Evolutionary conservation across 441 rosid species (phyloP).

Genomic region (Viola pubescens): DNA sequence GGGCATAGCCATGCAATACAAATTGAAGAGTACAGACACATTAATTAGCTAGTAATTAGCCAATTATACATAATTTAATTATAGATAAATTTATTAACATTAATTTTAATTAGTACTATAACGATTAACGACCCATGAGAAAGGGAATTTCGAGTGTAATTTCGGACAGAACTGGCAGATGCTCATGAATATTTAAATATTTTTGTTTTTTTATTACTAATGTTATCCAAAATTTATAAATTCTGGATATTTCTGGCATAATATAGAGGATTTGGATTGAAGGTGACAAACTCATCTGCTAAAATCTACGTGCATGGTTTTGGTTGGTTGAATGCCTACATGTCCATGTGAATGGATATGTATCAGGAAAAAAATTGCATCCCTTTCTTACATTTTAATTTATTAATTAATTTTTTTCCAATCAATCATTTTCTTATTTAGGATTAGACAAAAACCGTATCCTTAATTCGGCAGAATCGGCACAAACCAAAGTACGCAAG

Average conservation of each 20-base stretch:
- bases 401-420: background rate
- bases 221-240: background rate
- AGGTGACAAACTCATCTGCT: background rate
- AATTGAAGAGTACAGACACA: too few species aligned
- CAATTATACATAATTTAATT: too few species aligned
- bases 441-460: background rate
- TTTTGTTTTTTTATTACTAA: background rate
- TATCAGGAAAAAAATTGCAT: too few species aligned
- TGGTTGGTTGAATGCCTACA: background rate
- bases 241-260: background rate
- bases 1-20: too few species aligned
- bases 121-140: background rate
- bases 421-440: too few species aligned
- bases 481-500: background rate
- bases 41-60: too few species aligned
- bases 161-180: background rate
- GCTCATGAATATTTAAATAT: background rate
- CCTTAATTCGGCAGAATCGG: background rate
- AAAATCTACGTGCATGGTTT: background rate
- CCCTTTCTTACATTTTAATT: background rate
- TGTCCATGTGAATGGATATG: background rate
- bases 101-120: background rate
- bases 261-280: constrained; percentile 9
- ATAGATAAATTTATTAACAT: background rate
- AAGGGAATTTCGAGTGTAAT: background rate